Conservation (phyloP, 108 stramenopile genomes). For the Conticribra guillardii region DNA sequence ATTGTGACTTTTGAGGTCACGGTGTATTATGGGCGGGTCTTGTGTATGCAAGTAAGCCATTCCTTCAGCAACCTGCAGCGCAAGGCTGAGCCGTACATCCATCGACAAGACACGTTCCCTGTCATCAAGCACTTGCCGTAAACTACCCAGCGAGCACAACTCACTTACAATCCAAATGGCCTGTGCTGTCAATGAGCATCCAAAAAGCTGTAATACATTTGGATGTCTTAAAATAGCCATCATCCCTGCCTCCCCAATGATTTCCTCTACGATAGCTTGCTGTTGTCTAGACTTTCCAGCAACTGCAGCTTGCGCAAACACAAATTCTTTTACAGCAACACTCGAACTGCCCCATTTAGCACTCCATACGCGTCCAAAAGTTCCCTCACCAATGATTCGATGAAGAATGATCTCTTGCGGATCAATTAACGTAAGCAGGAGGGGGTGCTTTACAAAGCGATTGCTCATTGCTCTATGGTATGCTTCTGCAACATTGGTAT, state of each 20-base stretch:
- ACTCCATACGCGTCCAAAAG: conserved; percentile 98
- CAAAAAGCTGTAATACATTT: conserved; percentile 95
- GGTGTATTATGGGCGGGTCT: conserved; percentile 95
- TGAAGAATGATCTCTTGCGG: conserved; percentile 96
- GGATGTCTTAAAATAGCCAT: conserved; percentile 97
- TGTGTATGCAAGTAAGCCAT: conserved; percentile 95
- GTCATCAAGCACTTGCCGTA: conserved; percentile 94
- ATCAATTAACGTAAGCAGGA: conserved; percentile 91
- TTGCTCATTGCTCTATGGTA: conserved; percentile 90
- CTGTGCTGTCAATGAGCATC: conserved; percentile 93
- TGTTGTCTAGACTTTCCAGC: conserved; percentile 94
- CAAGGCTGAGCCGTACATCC: conserved; percentile 66
- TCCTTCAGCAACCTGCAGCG: conserved; percentile 95
- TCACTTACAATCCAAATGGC: conserved; percentile 98
- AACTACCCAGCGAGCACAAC: conserved; percentile 89
- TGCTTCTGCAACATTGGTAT: conserved; percentile 77
- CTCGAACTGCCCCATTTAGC: conserved; percentile 92
- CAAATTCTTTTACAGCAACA: conserved; percentile 98
- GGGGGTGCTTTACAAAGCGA: conserved; percentile 88
- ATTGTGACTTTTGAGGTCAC: conserved; percentile 98
- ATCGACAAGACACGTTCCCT: conserved; percentile 62
- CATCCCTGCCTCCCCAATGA: conserved; percentile 98
- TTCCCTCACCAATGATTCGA: conserved; percentile 96
- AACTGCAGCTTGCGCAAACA: conserved; percentile 98
- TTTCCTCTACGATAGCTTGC: conserved; percentile 96